Base-by-base conservation (phyloP, 2,329 filamentous ascomycete species). In the Aspergillus phoenicis region DNA sequence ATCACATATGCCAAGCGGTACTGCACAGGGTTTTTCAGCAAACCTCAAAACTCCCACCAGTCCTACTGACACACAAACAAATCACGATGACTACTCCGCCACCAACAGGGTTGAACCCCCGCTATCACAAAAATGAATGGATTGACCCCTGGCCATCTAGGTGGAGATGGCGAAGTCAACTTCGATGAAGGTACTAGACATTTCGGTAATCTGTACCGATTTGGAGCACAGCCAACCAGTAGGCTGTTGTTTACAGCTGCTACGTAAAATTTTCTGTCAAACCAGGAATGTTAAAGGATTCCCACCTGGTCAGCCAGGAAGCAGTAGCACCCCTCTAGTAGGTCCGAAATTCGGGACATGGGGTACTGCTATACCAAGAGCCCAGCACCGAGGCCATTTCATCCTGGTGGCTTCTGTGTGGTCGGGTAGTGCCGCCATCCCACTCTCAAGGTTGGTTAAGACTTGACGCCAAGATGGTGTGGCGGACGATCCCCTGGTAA, bases 401-500 rank as follows among this genome's bases (percentile, higher is more conserved):
- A 20, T 17, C 8, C 15, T 8, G 26, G 47, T 51, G 47, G 26
- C 26, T 51, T 8, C 22, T 45, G 41, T 45, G 4, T 45, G 41
- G 39, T 56, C 53, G 53, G 53, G 20, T 47, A 11, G 53, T 56
- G 53, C 53, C 53, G 39, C 45, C 53, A 20, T 39, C 39, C 52
- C 20, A 39, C 30, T 28, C 33, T 47, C 28, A 43, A 45, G 41
- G 36, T 47, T 30, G 30, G 53, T 30, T 47, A 56, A 45, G 53
- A 45, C 39, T 33, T 45, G 20, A 56, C n/a, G 53, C 53, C 39
- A 56, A 56, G 53, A n/a, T 33, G 39, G 45, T 20, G 53, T 56
- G 53, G 53, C 53, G 53, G 53, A 47, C 22, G 43, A 56, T 47
- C 53, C 53, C 53, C 53, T 47, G 53, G 39, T 22, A 17, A 33